phyloP scores from a whole-genome alignment of 129 eudicot genomes.

The Ambrosia trifida region DNA sequence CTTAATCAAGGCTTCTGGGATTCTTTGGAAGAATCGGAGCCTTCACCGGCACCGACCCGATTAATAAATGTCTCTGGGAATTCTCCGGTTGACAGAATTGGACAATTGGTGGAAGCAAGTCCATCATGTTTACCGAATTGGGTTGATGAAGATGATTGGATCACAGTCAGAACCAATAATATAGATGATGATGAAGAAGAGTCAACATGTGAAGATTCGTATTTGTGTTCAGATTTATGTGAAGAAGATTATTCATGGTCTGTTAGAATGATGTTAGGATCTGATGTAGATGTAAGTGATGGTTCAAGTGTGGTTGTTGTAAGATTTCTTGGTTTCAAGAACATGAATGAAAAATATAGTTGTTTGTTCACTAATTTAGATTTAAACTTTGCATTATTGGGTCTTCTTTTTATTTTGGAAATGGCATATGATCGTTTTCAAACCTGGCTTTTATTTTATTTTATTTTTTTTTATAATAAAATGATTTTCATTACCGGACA shows the following conservation, averaged over 20 bases:
- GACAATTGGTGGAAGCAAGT: slow-evolving; percentile 35
- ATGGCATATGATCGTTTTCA: not conserved
- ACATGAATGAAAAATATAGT: slow-evolving; percentile 4
- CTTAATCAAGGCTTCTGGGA: slow-evolving; percentile 80
- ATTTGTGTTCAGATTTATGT: not conserved
- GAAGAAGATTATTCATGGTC: slow-evolving; percentile 32
- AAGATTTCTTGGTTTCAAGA: slow-evolving; percentile 25
- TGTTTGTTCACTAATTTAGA: slow-evolving; percentile 20
- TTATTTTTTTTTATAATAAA: too few species aligned
- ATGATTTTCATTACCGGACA: too few species aligned
- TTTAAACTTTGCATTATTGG: not conserved
- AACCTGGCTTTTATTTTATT: too few species aligned
- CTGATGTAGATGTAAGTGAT: slow-evolving; percentile 22
- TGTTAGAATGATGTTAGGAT: slow-evolving; percentile 16
- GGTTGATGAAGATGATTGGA: slow-evolving; percentile 68
- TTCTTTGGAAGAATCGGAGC: slow-evolving; percentile 33
- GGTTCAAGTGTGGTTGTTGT: slow-evolving; percentile 23
- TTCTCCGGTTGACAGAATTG: slow-evolving; percentile 50
- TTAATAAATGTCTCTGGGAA: slow-evolving; percentile 5
- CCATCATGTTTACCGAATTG: slow-evolving; percentile 49
- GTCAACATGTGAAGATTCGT: slow-evolving; percentile 4
- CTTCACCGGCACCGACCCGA: not conserved
- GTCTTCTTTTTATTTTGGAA: not conserved
- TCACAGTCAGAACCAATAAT: slow-evolving; percentile 49
- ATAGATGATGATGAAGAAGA: slow-evolving; percentile 15